These are phyloP conservation scores for Arabidopsis thaliana DNA, from an alignment of 345 rosid genomes.

Conservation along the genomic window TAIR10.1 NC_003070.9:3676501-3677000, in stretches of 20 bases:
- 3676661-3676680: slow-evolving; percentile 96
- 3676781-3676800: slow-evolving; percentile 22
- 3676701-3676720: not conserved
- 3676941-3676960: slow-evolving; percentile 25
- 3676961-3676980: slow-evolving; percentile 60
- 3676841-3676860: not conserved
- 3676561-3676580: too few species aligned
- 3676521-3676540: not conserved
- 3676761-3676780: not conserved
- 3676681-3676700: slow-evolving; percentile 69
- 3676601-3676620: slow-evolving; percentile 83
- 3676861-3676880: not conserved
- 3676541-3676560: not conserved
- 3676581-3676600: not conserved
- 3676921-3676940: not conserved
- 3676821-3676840: slow-evolving; percentile 16
- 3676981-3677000: slow-evolving; percentile 67
- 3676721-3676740: not conserved
- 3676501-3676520: not conserved
- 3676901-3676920: slow-evolving; percentile 14
- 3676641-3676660: slow-evolving; percentile 87
- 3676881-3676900: not conserved
- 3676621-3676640: slow-evolving; percentile 99
- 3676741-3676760: slow-evolving; percentile 22
- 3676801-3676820: slow-evolving; percentile 24